phyloP scores from a whole-genome alignment of 2,329 filamentous ascomycete genomes.

The Apiospora aurea region DNA sequence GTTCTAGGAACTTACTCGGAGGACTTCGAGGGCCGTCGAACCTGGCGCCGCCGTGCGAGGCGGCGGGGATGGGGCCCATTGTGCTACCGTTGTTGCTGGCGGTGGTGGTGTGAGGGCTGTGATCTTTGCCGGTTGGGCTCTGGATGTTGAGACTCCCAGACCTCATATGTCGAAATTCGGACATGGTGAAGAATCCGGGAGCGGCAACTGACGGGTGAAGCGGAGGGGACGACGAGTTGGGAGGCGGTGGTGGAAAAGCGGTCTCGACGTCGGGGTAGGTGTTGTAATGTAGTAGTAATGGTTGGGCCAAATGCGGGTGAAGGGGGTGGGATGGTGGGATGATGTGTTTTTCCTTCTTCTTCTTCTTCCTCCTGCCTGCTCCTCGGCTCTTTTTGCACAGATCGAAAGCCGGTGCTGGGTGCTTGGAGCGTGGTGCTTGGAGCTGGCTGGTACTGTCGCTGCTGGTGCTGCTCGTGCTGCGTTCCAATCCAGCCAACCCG shows the following conservation, averaged over 20 bases:
- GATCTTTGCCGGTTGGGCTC: slow-evolving; percentile 11
- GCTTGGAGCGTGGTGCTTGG: not conserved
- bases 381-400: slow-evolving; percentile 17
- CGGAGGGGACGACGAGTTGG: slow-evolving; percentile 14
- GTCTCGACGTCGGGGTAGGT: slow-evolving; percentile 18
- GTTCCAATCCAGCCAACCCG: slow-evolving; percentile 10
- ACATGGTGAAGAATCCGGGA: slow-evolving; percentile 44
- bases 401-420: not conserved
- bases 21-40: slow-evolving; percentile 70
- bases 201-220: slow-evolving; percentile 20
- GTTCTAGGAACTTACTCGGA: slow-evolving; percentile 59
- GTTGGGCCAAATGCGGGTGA: slow-evolving; percentile 14
- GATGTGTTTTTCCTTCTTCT: not conserved
- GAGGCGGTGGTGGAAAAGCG: slow-evolving; percentile 15
- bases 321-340: slow-evolving; percentile 5
- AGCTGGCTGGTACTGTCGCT: not conserved
- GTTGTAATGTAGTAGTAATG: slow-evolving; percentile 19
- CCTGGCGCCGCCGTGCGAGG: slow-evolving; percentile 36
- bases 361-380: not conserved
- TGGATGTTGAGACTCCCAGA: slow-evolving; percentile 63
- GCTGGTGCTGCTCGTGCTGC: not conserved
- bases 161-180: slow-evolving; percentile 64
- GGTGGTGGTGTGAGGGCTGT: not conserved
- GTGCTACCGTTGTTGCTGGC: slow-evolving; percentile 41
- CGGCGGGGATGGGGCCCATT: slow-evolving; percentile 42